phyloP scores from a whole-genome alignment of 495 filamentous ascomycete species.

The Aspergillus biplanus region DNA sequence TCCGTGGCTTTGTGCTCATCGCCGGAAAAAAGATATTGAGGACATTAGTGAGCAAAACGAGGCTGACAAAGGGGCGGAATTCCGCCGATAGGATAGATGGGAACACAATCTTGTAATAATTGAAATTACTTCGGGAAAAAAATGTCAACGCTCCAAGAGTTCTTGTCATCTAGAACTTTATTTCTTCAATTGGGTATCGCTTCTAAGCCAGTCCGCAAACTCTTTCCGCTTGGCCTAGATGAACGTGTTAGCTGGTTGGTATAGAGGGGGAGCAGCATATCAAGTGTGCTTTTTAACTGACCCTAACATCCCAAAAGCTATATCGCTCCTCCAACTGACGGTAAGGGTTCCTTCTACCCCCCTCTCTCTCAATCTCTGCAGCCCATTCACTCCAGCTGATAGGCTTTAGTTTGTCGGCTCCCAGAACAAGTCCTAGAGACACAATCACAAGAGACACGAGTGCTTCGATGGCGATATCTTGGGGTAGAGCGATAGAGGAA shows the following conservation, averaged over 20 bases:
- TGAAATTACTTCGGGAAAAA: not conserved
- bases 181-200: constrained; percentile 28
- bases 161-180: constrained; percentile 17
- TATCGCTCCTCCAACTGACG: constrained; percentile 59
- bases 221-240: constrained; percentile 72
- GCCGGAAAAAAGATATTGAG: too few species aligned
- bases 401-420: constrained; percentile 70
- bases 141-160: constrained; percentile 5
- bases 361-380: constrained; percentile 76
- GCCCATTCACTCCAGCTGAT: constrained; percentile 85
- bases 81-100: not conserved
- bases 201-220: constrained; percentile 73
- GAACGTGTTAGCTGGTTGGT: constrained; percentile 11
- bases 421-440: constrained; percentile 71
- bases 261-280: too few species aligned
- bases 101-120: not conserved
- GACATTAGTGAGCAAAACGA: too few species aligned
- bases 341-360: constrained; percentile 55
- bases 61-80: too few species aligned
- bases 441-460: constrained; percentile 65
- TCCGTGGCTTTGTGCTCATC: too few species aligned
- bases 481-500: constrained; percentile 59
- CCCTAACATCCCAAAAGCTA: constrained; percentile 72
- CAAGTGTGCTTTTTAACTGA: constrained; percentile 37
- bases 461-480: constrained; percentile 71